Evolutionary conservation across 148 eudicot species (phyloP), one percentile per base, ranked within the genome.

Genomic region (Fagopyrum tataricum): DNA sequence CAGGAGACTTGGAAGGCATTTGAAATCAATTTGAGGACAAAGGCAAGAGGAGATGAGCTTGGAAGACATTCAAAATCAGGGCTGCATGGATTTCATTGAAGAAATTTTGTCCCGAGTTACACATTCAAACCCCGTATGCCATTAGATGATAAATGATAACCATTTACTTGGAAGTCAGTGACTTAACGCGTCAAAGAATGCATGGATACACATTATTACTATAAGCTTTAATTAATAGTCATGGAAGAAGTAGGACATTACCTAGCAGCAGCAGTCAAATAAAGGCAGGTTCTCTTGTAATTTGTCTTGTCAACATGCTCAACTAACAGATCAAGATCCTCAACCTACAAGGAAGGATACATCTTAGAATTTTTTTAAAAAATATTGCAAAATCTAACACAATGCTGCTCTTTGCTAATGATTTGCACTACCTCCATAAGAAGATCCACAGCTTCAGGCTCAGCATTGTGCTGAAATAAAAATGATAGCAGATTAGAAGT

Each of bases 381-480:
- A 48, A 52, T 39, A 44, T 49, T 42, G 70, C 48, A 74, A 68
- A 68, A 69, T 42, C 37, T 55, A 74, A 53, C 56, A 53, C 47
- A 73, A 31, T 3, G 37, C 44, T 61, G 42, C 23, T 61, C 20
- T 64, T 39, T 42, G 14, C 3, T 31, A 4, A 51, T 51, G 31
- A 17, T n/a, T 69, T 67, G 51, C 17, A 78, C 13, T 91, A 94
- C 98, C 97, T 95, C 96, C 96, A 91, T 95, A 15, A 95, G 77
- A 82, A 95, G 89, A 91, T 95, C 97, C 18, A 90, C 96, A 49
- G 98, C 98, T 83, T 95, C 98, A 55, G 88, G 92, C 81, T 95
- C 98, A 18, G 96, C 97, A 84, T 95, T 95, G 80, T 95, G 98
- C 98, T 95, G 89, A 80, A 87, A 75, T 62, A 1, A 37, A 81